A percentile compares a stretch with the other conserved stretches of the same genome.
Conservation (phyloP, 2,329 filamentous ascomycete genomes). For the Pseudopyricularia cyperi region DNA sequence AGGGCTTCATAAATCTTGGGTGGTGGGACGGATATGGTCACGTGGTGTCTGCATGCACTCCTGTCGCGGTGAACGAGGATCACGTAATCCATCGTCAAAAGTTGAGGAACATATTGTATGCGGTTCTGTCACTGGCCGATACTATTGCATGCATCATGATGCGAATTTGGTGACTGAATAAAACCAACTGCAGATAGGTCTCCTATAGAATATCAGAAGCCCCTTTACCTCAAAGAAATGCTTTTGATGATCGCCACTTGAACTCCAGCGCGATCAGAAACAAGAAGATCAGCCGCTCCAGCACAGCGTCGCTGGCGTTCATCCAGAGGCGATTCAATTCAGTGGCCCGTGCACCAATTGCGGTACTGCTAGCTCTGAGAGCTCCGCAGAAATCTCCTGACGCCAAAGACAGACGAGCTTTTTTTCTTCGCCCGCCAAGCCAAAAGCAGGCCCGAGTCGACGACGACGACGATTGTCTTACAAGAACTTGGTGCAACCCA, state of each 20-base stretch:
- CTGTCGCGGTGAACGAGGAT: constrained; percentile 48
- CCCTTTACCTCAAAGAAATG: too few species aligned
- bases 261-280: too few species aligned
- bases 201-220: too few species aligned
- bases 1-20: neutral
- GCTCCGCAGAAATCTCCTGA: constrained; percentile 5
- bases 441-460: neutral
- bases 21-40: neutral
- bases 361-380: neutral
- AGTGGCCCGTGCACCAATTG: neutral
- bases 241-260: too few species aligned
- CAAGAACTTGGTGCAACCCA: too few species aligned
- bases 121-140: too few species aligned
- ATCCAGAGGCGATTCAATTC: too few species aligned
- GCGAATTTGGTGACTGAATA: too few species aligned
- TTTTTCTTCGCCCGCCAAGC: constrained; percentile 1
- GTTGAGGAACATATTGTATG: neutral
- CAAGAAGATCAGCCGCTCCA: too few species aligned
- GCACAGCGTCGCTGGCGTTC: too few species aligned
- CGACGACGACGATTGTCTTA: neutral
- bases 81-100: constrained; percentile 42
- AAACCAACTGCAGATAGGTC: too few species aligned
- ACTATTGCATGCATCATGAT: too few species aligned
- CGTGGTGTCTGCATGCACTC: neutral
- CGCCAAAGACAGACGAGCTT: neutral